These are phyloP conservation scores for Fermentozyma sake DNA, from an alignment of 1,139 yeast genomes.

Conservation along the genomic window DNA sequence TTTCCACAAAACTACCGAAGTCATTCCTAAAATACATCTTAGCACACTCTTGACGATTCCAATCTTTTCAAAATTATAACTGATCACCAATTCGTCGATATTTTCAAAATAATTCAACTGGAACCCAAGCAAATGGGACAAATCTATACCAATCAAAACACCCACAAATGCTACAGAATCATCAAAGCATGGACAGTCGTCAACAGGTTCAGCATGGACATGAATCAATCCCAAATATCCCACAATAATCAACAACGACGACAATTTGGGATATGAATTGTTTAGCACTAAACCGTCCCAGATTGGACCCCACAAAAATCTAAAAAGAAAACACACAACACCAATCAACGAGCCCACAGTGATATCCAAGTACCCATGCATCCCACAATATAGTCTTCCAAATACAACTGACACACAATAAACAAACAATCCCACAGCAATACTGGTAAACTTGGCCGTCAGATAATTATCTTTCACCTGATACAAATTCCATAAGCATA, in stretches of 20 bases:
- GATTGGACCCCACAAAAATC: slow-evolving; percentile 30
- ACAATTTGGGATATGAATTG: slow-evolving; percentile 12
- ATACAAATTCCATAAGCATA: slow-evolving; percentile 27
- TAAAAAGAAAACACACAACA: slow-evolving; percentile 33
- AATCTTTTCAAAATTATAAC: slow-evolving; percentile 31
- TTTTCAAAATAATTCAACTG: slow-evolving; percentile 21
- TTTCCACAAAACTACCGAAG: slow-evolving; percentile 66
- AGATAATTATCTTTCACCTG: too few species aligned
- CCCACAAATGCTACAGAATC: slow-evolving; percentile 94
- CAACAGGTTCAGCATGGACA: slow-evolving; percentile 81
- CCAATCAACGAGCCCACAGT: slow-evolving; percentile 67
- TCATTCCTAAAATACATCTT: slow-evolving; percentile 56
- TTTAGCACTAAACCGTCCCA: slow-evolving; percentile 38
- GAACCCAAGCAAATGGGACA: slow-evolving; percentile 45
- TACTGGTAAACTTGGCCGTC: too few species aligned
- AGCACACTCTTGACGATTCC: slow-evolving; percentile 39
- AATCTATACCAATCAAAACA: slow-evolving; percentile 72
- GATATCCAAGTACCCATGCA: slow-evolving; percentile 91
- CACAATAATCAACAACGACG: slow-evolving; percentile 25
- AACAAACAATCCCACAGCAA: slow-evolving; percentile 14
- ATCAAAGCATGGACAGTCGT: slow-evolving; percentile 94
- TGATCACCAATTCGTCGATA: slow-evolving; percentile 33
- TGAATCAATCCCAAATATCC: slow-evolving; percentile 52
- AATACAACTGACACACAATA: slow-evolving; percentile 66
- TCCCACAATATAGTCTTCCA: slow-evolving; percentile 92